Evolutionary conservation across 148 eudicot species (phyloP), one percentile per base, ranked within the genome.

Genomic region (Silene latifolia): DNA sequence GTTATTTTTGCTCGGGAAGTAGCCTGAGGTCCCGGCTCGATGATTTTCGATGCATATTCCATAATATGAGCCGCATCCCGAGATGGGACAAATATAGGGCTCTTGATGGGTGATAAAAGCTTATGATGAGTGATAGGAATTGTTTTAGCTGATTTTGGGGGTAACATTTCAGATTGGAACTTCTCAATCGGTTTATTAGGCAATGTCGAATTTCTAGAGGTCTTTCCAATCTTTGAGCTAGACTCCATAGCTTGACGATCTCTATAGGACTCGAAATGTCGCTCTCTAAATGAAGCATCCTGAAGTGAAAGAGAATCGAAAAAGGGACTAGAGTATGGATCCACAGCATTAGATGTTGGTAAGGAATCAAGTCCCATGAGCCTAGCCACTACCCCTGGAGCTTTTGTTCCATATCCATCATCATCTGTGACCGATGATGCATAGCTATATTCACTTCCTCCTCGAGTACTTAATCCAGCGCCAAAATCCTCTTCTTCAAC

Each of bases 301-400:
- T 63, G 76, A 35, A 88, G 88, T 42, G 96, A 95, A 4, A 73
- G 89, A 7, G 90, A 81, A 20, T 89, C 88, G 15, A 54, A 83
- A 72, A 84, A 85, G 12, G 97, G 90, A 75, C 84, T 81, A 35
- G 90, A 76, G 73, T 83, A 87, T 69, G 87, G 80, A 51, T 91
- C 98, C n/a, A 77, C 27, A 29, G 70, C 46, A 64, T 81, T 88
- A 62, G 88, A 85, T 61, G 84, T 83, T 39, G 98, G 97, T 85
- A 94, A 47, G 24, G 95, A 86, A 78, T 94, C 97, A 72, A 94
- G 79, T 67, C 98, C 98, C 98, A 94, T 94, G 20, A 94, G 95
- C 87, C 95, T 87, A 17, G 97, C 98, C 61, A 94, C 91, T 42
- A 94, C 98, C 27, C 95, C 85, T 0, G 97, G 98, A 25, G 91